phyloP scores from a whole-genome alignment of 2,329 filamentous ascomycete genomes.

The Tolypocladium inflatum region DNA sequence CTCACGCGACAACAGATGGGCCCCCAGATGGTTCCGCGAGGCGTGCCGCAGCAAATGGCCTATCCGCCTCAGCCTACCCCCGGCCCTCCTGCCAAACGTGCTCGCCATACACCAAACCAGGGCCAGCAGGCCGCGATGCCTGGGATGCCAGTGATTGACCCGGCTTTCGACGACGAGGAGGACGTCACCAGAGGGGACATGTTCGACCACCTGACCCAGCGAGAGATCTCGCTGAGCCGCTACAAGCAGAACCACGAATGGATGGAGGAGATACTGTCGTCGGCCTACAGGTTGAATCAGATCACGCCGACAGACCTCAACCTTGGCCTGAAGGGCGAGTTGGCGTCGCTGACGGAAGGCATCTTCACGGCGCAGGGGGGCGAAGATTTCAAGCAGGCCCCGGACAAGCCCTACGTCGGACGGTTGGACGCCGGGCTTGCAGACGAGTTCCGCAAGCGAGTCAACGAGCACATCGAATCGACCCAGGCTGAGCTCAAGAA shows the following conservation, averaged over 20 bases:
- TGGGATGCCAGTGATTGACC: slow-evolving; percentile 28
- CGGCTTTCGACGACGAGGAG: slow-evolving; percentile 73
- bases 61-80: slow-evolving; percentile 45
- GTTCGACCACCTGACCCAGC: slow-evolving; percentile 80
- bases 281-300: slow-evolving; percentile 75
- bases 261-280: slow-evolving; percentile 96
- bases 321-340: slow-evolving; percentile 72
- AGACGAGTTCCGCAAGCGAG: slow-evolving; percentile 74
- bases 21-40: slow-evolving; percentile 32
- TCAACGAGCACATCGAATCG: slow-evolving; percentile 60
- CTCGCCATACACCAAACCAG: slow-evolving; percentile 34
- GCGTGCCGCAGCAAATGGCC: slow-evolving; percentile 51
- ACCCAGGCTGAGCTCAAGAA: slow-evolving; percentile 75
- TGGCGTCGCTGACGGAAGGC: slow-evolving; percentile 72
- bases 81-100: slow-evolving; percentile 46
- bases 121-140: slow-evolving; percentile 26
- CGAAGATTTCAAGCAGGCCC: slow-evolving; percentile 33
- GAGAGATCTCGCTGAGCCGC: slow-evolving; percentile 77
- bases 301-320: slow-evolving; percentile 84
- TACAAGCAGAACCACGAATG: slow-evolving; percentile 96
- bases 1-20: slow-evolving; percentile 41
- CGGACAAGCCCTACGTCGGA: slow-evolving; percentile 49
- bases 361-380: slow-evolving; percentile 62
- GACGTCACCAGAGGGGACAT: slow-evolving; percentile 80
- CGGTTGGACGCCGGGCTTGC: slow-evolving; percentile 67